Percentiles rank a stretch among this genome's conserved stretches.
Conservation (phyloP, 805 yeast species). For the Candida chauliodis region DNA sequence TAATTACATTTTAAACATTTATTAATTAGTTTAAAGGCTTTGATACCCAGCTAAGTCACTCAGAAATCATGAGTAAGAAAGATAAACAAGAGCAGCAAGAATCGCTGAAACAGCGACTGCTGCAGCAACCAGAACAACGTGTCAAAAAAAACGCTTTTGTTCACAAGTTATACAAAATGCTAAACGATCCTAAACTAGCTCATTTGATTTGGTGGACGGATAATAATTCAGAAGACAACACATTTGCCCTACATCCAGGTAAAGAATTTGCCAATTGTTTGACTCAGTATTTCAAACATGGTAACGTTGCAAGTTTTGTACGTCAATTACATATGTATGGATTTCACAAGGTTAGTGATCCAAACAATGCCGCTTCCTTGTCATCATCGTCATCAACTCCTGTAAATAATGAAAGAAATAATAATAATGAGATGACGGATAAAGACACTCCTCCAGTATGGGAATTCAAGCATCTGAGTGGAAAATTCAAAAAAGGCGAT, state of each 20-base stretch:
- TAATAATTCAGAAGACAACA: conserved; percentile 43
- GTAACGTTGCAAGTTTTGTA: conserved; percentile 89
- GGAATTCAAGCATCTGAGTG: conserved; percentile 55
- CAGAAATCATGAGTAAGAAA: conserved; percentile 25
- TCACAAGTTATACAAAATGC: conserved; percentile 40
- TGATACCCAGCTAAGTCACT: no score
- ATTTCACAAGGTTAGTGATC: conserved; percentile 74
- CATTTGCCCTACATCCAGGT: conserved; percentile 64
- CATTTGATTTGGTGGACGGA: conserved; percentile 44
- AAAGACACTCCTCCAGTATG: conserved; percentile 37
- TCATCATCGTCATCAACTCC: conserved; percentile 2
- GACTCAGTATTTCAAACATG: conserved; percentile 85
- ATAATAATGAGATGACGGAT: conserved; percentile 2
- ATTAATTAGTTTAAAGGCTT: no score
- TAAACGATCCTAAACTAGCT: conserved; percentile 29
- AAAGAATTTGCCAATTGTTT: conserved; percentile 58
- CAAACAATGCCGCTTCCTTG: conserved; percentile 10
- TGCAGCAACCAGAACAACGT: conserved; percentile 17
- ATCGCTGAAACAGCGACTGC: neutral
- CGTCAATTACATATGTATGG: conserved; percentile 96
- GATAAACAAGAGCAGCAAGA: neutral
- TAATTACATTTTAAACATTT: no score
- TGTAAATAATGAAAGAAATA: neutral
- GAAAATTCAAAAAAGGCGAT: conserved; percentile 48
- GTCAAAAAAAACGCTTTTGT: conserved; percentile 60